Evolutionary conservation across 345 rosid genomes (phyloP).

Genomic region (Mangifera indica): DNA sequence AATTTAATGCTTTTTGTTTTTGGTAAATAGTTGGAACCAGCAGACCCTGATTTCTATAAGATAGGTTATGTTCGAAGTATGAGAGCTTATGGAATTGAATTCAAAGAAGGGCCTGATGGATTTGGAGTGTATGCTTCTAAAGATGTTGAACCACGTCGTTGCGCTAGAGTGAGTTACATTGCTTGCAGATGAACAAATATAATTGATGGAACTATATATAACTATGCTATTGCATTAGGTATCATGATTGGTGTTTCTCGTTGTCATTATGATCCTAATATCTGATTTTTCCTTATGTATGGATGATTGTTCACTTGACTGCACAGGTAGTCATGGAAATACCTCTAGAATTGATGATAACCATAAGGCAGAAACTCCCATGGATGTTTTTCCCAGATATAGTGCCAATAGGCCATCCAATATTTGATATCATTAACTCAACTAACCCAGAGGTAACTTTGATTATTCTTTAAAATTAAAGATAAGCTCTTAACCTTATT

Average conservation of each 20-base stretch:
- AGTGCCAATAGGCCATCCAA: slow-evolving; percentile 89
- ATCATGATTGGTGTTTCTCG: neutral
- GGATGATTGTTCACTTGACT: slow-evolving; percentile 18
- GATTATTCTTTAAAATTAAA: neutral
- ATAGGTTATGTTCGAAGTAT: slow-evolving; percentile 79
- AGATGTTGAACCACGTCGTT: slow-evolving; percentile 77
- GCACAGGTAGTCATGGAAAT: slow-evolving; percentile 89
- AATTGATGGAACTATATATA: slow-evolving; percentile 9
- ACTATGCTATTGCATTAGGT: neutral
- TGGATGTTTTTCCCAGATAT: slow-evolving; percentile 99
- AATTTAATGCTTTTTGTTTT: neutral
- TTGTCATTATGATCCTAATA: neutral
- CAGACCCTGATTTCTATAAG: slow-evolving; percentile 93
- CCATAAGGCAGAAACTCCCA: slow-evolving; percentile 78
- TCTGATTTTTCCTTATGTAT: neutral
- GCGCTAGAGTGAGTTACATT: slow-evolving; percentile 70
- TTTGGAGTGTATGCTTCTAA: slow-evolving; percentile 91
- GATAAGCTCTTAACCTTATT: neutral
- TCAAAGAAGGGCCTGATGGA: slow-evolving; percentile 88
- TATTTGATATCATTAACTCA: slow-evolving; percentile 86
- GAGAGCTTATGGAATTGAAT: slow-evolving; percentile 90
- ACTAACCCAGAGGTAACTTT: slow-evolving; percentile 80
- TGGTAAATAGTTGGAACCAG: slow-evolving; percentile 42
- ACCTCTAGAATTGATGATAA: slow-evolving; percentile 86
- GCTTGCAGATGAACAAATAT: neutral